A percentile compares a stretch with the other conserved stretches of the same genome.
Conservation (phyloP, 2,329 filamentous ascomycete species). For the Mollisiaceae sp. region DNA sequence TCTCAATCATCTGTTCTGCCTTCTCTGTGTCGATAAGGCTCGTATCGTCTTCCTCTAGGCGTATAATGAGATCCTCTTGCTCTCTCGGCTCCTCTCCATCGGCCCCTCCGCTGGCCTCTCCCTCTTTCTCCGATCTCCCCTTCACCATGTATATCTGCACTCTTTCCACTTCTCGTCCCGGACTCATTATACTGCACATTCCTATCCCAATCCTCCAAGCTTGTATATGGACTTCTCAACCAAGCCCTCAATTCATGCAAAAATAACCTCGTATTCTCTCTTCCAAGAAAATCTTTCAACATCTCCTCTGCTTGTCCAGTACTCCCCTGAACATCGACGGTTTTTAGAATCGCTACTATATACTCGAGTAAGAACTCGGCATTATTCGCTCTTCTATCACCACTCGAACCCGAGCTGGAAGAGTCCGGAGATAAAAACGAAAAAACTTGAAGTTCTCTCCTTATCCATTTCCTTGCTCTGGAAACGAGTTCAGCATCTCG, state of each 20-base stretch:
- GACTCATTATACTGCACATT: slow-evolving; percentile 41
- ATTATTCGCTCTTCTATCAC: slow-evolving; percentile 63
- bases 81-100: not conserved
- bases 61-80: not conserved
- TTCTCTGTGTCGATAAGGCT: slow-evolving; percentile 1
- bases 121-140: not conserved
- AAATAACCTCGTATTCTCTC: slow-evolving; percentile 74
- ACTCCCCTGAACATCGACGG: slow-evolving; percentile 79
- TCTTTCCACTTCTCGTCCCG: not conserved
- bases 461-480: slow-evolving; percentile 79
- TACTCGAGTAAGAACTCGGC: slow-evolving; percentile 88
- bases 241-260: slow-evolving; percentile 85
- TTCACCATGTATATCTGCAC: not conserved
- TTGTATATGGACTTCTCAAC: slow-evolving; percentile 78
- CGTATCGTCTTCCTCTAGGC: slow-evolving; percentile 2
- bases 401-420: slow-evolving; percentile 16
- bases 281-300: slow-evolving; percentile 77
- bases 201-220: slow-evolving; percentile 77
- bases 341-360: slow-evolving; percentile 81
- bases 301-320: slow-evolving; percentile 80
- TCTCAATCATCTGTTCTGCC: not conserved
- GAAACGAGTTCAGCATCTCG: slow-evolving; percentile 71
- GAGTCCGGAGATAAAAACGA: slow-evolving; percentile 61
- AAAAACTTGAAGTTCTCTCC: slow-evolving; percentile 85
- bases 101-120: not conserved